phyloP scores from a whole-genome alignment of 371 early-diverging fungal genomes.

The Mucor racemosus region DNA sequence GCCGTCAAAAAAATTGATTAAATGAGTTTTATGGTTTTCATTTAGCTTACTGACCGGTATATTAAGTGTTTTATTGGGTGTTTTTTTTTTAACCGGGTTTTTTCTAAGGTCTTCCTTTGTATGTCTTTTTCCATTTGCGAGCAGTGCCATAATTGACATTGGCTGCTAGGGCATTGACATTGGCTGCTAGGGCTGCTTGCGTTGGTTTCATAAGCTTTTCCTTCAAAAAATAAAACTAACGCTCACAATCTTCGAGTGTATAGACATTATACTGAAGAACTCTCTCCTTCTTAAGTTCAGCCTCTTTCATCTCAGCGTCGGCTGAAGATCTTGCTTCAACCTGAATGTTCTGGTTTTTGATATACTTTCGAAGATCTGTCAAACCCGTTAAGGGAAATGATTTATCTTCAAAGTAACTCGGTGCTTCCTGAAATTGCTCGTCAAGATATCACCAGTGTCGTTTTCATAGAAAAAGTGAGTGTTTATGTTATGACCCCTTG shows the following conservation, averaged over 20 bases:
- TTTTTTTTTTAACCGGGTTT: constrained; percentile 26
- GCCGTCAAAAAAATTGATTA: constrained; percentile 25
- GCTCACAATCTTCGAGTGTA: constrained; percentile 21
- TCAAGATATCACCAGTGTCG: constrained; percentile 20
- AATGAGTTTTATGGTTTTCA: constrained; percentile 26
- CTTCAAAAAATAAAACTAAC: constrained; percentile 25
- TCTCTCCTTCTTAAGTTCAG: constrained; percentile 23
- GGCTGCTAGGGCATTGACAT: constrained; percentile 23
- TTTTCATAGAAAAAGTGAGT: constrained; percentile 25
- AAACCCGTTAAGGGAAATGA: constrained; percentile 24
- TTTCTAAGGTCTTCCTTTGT: constrained; percentile 21
- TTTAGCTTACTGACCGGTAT: constrained; percentile 22
- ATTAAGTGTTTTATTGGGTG: constrained; percentile 24
- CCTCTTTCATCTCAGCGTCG: constrained; percentile 25
- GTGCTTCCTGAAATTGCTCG: constrained; percentile 20
- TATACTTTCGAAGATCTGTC: constrained; percentile 25
- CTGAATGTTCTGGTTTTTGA: constrained; percentile 21
- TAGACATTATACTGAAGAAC: constrained; percentile 21
- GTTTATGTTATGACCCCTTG: constrained; percentile 20
- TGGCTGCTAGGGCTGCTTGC: constrained; percentile 22
- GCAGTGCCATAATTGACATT: constrained; percentile 26
- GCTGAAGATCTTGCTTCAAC: constrained; percentile 18
- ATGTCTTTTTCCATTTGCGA: constrained; percentile 23
- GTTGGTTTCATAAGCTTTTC: constrained; percentile 23
- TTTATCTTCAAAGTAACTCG: constrained; percentile 19